A percentile compares a stretch with the other conserved stretches of the same genome.
phyloP scores from a whole-genome alignment of 169 alveolate genomes.

The Plasmodium chabaudi region DNA sequence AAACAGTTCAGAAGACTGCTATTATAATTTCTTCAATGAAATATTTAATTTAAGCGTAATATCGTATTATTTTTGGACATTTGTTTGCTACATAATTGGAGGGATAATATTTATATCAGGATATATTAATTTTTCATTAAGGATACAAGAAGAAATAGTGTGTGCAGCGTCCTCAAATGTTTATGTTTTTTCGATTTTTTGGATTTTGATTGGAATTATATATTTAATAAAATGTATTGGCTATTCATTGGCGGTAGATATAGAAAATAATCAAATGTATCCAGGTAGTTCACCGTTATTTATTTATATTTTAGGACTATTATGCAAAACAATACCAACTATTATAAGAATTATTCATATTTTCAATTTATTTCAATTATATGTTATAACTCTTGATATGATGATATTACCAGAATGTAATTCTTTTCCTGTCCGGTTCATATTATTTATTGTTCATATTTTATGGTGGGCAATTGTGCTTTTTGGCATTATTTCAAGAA shows the following conservation, averaged over 20 bases:
- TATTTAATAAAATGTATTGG: constrained; percentile 40
- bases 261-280: constrained; percentile 29
- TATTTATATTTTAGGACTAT: constrained; percentile 33
- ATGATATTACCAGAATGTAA: constrained; percentile 73
- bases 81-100: constrained; percentile 48
- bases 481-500: constrained; percentile 61
- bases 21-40: constrained; percentile 41
- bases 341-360: constrained; percentile 56
- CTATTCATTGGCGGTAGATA: constrained; percentile 23
- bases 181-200: constrained; percentile 36
- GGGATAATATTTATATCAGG: constrained; percentile 28
- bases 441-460: constrained; percentile 39
- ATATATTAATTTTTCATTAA: constrained; percentile 27
- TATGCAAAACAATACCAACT: constrained; percentile 70
- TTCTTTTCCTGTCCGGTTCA: constrained; percentile 45
- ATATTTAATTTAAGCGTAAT: constrained; percentile 52
- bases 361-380: constrained; percentile 58
- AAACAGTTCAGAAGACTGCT: constrained; percentile 16
- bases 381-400: constrained; percentile 36
- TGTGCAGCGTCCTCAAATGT: constrained; percentile 73
- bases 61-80: constrained; percentile 55
- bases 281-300: constrained; percentile 35
- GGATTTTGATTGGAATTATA: constrained; percentile 57
- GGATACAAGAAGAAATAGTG: constrained; percentile 46
- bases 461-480: constrained; percentile 58